A percentile compares a stretch with the other conserved stretches of the same genome.
Evolutionary conservation across 1,284 basidiomycete genomes (phyloP).

Genomic region (Tremellales sp.): DNA sequence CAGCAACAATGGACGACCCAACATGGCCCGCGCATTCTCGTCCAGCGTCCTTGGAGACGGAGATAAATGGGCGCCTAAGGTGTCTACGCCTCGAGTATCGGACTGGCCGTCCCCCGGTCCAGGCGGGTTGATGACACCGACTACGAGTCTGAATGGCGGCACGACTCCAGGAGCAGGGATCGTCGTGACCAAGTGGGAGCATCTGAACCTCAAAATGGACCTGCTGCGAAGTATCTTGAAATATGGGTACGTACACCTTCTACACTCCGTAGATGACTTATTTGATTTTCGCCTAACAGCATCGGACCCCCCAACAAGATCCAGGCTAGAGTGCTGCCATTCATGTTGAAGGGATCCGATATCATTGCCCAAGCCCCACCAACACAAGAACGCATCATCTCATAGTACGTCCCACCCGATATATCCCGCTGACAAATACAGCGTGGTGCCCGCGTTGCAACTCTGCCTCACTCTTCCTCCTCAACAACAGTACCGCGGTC

Average conservation of each 20-base stretch:
- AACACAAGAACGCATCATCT: conserved; percentile 95
- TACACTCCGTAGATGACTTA: no score
- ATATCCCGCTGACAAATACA: conserved; percentile 15
- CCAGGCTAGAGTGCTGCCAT: conserved; percentile 92
- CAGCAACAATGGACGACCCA: conserved; percentile 10
- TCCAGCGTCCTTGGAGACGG: conserved; percentile 11
- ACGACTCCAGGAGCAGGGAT: conserved; percentile 68
- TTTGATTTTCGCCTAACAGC: no score
- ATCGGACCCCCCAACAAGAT: conserved; percentile 98
- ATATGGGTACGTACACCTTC: conserved; percentile 68
- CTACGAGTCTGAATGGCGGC: conserved; percentile 29
- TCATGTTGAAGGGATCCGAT: conserved; percentile 83
- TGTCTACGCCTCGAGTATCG: no score
- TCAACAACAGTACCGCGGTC: conserved; percentile 64
- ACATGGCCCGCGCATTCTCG: conserved; percentile 19
- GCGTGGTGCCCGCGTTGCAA: conserved; percentile 85
- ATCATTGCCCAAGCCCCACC: conserved; percentile 98
- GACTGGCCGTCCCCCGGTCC: conserved; percentile 6
- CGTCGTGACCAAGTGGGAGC: conserved; percentile 95
- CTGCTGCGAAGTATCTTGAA: conserved; percentile 83
- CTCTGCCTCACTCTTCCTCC: conserved; percentile 62
- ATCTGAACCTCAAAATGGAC: conserved; percentile 78
- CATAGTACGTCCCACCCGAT: conserved; percentile 56
- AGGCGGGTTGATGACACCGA: conserved; percentile 5
- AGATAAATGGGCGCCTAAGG: conserved; percentile 21